A percentile compares a stretch with the other conserved stretches of the same genome.
Conservation (phyloP, 192 early-diverging fungal genomes). For the Coemansia interrupta region DNA sequence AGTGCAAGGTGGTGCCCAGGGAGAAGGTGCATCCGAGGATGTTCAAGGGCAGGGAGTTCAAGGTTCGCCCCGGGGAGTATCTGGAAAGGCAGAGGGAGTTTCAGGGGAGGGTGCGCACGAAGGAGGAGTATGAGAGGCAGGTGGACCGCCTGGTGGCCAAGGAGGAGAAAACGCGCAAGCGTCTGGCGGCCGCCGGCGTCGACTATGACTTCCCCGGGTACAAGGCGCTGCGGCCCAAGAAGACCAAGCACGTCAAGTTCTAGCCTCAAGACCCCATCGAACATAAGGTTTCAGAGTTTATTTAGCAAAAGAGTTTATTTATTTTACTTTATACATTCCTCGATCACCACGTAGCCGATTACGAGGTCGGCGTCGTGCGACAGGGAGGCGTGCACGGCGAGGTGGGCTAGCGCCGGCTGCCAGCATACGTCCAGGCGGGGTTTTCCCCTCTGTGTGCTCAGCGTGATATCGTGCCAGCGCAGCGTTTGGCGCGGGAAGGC, state of each 20-base stretch:
- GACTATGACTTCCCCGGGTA: conserved; percentile 89
- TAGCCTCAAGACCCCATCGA: no score
- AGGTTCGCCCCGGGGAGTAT: conserved; percentile 53
- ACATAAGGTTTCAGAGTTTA: background rate
- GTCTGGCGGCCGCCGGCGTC: conserved; percentile 68
- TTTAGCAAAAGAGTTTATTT: conserved; percentile 7
- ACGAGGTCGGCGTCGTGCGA: conserved; percentile 34
- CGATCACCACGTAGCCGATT: conserved; percentile 28
- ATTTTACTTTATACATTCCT: conserved; percentile 1
- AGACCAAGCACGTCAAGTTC: conserved; percentile 48
- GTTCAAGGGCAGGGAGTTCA: conserved; percentile 53
- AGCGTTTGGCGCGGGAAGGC: conserved; percentile 32
- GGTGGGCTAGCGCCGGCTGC: conserved; percentile 2
- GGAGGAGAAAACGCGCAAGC: conserved; percentile 62
- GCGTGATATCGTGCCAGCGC: conserved; percentile 32
- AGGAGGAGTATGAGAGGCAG: conserved; percentile 45
- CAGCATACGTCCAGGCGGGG: conserved; percentile 18
- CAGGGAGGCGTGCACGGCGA: conserved; percentile 23
- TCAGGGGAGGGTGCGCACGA: conserved; percentile 63
- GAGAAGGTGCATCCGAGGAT: conserved; percentile 70
- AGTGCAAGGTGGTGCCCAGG: conserved; percentile 69
- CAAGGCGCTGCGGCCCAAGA: conserved; percentile 28
- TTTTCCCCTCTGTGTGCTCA: conserved; percentile 19
- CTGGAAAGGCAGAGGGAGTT: background rate
- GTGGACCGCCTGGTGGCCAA: conserved; percentile 53